Evolutionary conservation across 371 early-diverging fungal genomes (phyloP).

Genomic region (Mortierella sp.): DNA sequence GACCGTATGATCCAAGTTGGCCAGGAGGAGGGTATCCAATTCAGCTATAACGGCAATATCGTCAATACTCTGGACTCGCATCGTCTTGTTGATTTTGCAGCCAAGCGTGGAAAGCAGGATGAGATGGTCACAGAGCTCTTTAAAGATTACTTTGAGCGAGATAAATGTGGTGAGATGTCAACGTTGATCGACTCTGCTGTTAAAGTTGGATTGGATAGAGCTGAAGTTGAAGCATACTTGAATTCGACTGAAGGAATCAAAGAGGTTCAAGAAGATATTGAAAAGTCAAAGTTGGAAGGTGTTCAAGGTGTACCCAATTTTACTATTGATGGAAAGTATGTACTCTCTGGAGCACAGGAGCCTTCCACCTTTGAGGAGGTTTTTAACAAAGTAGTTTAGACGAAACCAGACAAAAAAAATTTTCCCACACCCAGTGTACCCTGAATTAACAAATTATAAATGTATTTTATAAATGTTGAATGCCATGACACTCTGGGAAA

Average conservation of each 20-base stretch:
- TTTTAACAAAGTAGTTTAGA: slow-evolving; percentile 60
- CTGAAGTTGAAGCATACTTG: slow-evolving; percentile 62
- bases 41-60: slow-evolving; percentile 70
- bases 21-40: slow-evolving; percentile 70
- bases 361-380: slow-evolving; percentile 65
- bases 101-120: slow-evolving; percentile 64
- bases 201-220: slow-evolving; percentile 69
- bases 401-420: too few species aligned
- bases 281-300: slow-evolving; percentile 55
- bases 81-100: slow-evolving; percentile 73
- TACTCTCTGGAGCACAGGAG: slow-evolving; percentile 80
- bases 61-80: slow-evolving; percentile 79
- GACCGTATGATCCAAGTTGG: slow-evolving; percentile 68
- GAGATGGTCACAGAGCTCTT: slow-evolving; percentile 73
- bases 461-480: too few species aligned
- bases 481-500: too few species aligned
- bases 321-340: slow-evolving; percentile 69
- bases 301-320: slow-evolving; percentile 79
- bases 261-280: slow-evolving; percentile 60
- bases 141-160: slow-evolving; percentile 75
- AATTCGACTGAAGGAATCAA: slow-evolving; percentile 64
- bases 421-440: background rate
- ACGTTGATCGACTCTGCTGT: slow-evolving; percentile 69
- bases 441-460: too few species aligned
- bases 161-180: slow-evolving; percentile 70